Percentiles rank a stretch among this genome's conserved stretches.
Evolutionary conservation across 306 rosid genomes (phyloP).

Genomic region (Senna siamea): DNA sequence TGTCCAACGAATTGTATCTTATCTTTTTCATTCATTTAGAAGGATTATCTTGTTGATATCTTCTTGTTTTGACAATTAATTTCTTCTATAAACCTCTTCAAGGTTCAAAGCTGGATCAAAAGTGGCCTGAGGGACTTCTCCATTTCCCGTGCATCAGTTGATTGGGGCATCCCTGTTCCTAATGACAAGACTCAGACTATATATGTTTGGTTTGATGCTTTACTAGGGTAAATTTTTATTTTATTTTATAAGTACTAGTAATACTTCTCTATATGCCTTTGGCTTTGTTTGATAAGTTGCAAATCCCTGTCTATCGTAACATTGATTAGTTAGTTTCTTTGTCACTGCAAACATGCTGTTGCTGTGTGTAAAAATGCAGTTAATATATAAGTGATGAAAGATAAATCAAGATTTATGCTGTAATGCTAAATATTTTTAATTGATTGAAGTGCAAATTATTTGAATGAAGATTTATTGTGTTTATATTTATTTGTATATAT

Average conservation of each 20-base stretch:
- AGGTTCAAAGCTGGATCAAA: conserved; percentile 98
- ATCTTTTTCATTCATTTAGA: no score
- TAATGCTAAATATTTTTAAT: conserved; percentile 11
- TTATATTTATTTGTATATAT: not conserved
- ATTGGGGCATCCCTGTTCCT: conserved; percentile 98
- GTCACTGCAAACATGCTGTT: conserved; percentile 33
- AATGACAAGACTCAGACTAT: conserved; percentile 85
- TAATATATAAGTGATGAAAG: conserved; percentile 1
- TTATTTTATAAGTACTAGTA: conserved; percentile 11
- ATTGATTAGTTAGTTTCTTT: not conserved
- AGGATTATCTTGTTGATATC: conserved; percentile 20
- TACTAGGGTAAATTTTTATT: conserved; percentile 71
- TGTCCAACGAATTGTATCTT: no score
- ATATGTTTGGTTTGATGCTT: conserved; percentile 99
- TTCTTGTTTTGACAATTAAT: conserved; percentile 32
- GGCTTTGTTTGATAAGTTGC: conserved; percentile 20
- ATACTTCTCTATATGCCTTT: conserved; percentile 1
- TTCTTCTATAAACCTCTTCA: conserved; percentile 39
- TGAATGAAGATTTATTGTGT: not conserved
- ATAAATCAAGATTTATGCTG: conserved; percentile 22
- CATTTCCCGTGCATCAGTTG: conserved; percentile 93
- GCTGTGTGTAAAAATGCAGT: conserved; percentile 19
- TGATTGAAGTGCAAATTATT: conserved; percentile 17
- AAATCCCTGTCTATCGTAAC: conserved; percentile 17
- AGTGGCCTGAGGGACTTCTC: conserved; percentile 91